phyloP scores from a whole-genome alignment of 1,139 yeast species.

The Suhomyces wounanorum region DNA sequence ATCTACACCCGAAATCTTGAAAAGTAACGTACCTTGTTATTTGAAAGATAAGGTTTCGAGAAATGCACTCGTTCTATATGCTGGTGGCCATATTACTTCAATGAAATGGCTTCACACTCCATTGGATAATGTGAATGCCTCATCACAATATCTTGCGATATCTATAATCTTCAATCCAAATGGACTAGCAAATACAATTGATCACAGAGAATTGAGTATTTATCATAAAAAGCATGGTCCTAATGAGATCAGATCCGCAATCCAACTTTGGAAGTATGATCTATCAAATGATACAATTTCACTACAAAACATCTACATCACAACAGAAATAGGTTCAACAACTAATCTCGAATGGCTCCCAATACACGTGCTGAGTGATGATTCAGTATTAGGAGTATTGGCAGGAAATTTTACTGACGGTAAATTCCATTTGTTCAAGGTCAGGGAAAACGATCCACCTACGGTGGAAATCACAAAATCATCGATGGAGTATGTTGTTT shows the following conservation, averaged over 20 bases:
- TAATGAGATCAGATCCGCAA: slow-evolving; percentile 32
- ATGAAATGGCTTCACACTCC: slow-evolving; percentile 52
- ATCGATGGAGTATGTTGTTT: slow-evolving; percentile 27
- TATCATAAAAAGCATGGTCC: slow-evolving; percentile 21
- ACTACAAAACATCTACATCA: slow-evolving; percentile 39
- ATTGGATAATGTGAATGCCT: slow-evolving; percentile 14
- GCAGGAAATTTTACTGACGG: slow-evolving; percentile 69
- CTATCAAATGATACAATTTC: slow-evolving; percentile 23
- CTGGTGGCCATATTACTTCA: slow-evolving; percentile 59
- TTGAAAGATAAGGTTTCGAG: slow-evolving; percentile 26
- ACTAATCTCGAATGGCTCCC: slow-evolving; percentile 57
- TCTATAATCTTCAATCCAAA: slow-evolving; percentile 39
- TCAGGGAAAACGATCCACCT: slow-evolving; percentile 23
- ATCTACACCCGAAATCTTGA: not conserved
- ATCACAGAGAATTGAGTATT: slow-evolving; percentile 37
- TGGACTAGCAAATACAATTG: slow-evolving; percentile 27
- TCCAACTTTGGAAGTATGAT: slow-evolving; percentile 53
- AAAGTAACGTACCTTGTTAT: slow-evolving; percentile 12
- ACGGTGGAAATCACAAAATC: slow-evolving; percentile 29
- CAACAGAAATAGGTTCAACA: slow-evolving; percentile 53
- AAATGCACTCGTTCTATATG: slow-evolving; percentile 48
- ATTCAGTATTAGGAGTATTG: slow-evolving; percentile 42
- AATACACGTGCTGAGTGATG: slow-evolving; percentile 21
- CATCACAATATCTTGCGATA: slow-evolving; percentile 50
- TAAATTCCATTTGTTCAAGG: slow-evolving; percentile 52